Percentiles rank a stretch among this genome's conserved stretches.
Evolutionary conservation across 2,329 filamentous ascomycete genomes (phyloP).

Genomic region (Calcarisporium arbuscula): DNA sequence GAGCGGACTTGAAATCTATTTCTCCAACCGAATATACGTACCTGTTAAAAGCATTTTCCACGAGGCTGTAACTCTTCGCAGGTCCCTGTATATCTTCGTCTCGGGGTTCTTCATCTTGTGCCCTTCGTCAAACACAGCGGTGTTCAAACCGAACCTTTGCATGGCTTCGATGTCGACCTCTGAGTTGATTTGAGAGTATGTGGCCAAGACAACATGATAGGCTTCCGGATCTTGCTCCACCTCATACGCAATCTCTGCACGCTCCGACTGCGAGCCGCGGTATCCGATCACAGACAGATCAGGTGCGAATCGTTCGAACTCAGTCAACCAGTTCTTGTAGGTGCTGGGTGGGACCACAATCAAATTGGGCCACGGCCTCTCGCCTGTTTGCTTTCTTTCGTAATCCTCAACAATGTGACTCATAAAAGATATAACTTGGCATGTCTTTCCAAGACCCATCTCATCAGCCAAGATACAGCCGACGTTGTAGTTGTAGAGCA

Average conservation of each 20-base stretch:
- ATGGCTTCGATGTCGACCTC: slow-evolving; percentile 45
- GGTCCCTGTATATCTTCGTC: slow-evolving; percentile 72
- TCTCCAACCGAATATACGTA: slow-evolving; percentile 5
- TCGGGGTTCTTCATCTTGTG: slow-evolving; percentile 87
- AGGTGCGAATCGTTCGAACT: slow-evolving; percentile 84
- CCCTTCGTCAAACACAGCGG: slow-evolving; percentile 83
- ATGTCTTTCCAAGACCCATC: slow-evolving; percentile 96
- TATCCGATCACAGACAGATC: slow-evolving; percentile 67
- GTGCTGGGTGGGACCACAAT: slow-evolving; percentile 91
- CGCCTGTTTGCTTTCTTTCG: slow-evolving; percentile 19
- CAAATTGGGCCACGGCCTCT: slow-evolving; percentile 60
- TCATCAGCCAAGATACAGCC: slow-evolving; percentile 94
- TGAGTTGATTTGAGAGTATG: slow-evolving; percentile 53
- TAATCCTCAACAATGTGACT: slow-evolving; percentile 71
- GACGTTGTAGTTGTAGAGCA: slow-evolving; percentile 72
- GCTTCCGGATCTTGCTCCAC: slow-evolving; percentile 57
- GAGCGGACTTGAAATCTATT: too few relatives aligned
- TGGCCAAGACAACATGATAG: slow-evolving; percentile 57
- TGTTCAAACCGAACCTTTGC: slow-evolving; percentile 41
- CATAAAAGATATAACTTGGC: slow-evolving; percentile 89
- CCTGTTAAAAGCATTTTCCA: slow-evolving; percentile 72
- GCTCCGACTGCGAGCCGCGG: slow-evolving; percentile 58
- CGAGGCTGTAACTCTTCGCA: slow-evolving; percentile 69
- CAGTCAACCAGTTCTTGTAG: slow-evolving; percentile 89
- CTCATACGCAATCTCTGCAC: slow-evolving; percentile 60